These are phyloP conservation scores for Didymella keratinophila DNA, from an alignment of 2,329 filamentous ascomycete genomes.

Conservation along the genomic window DNA sequence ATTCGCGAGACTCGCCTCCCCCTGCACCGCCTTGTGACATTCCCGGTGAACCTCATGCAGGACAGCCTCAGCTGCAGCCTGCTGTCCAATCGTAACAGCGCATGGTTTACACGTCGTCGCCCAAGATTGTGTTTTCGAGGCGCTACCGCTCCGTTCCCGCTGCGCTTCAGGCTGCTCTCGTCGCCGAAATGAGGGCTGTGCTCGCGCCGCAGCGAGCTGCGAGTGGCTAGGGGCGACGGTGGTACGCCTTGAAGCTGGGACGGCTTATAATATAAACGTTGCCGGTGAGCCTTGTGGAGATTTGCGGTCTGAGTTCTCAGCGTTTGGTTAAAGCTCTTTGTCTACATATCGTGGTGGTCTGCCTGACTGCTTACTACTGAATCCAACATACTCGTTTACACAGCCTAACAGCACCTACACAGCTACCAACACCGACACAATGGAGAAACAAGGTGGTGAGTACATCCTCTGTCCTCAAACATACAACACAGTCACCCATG, in stretches of 20 bases:
- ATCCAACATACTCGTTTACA: not conserved
- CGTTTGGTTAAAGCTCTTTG: not conserved
- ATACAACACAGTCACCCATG: not conserved
- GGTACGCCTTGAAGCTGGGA: slow-evolving; percentile 26
- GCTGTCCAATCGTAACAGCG: not conserved
- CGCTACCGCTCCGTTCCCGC: not conserved
- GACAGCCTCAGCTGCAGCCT: not conserved
- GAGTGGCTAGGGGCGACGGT: slow-evolving; percentile 13
- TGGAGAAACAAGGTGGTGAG: slow-evolving; percentile 50
- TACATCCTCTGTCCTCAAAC: slow-evolving; percentile 1
- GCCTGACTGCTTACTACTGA: not conserved
- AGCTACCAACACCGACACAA: slow-evolving; percentile 23
- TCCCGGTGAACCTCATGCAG: slow-evolving; percentile 3
- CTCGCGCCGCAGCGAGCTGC: slow-evolving; percentile 13
- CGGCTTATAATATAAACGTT: slow-evolving; percentile 8
- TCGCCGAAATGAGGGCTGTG: slow-evolving; percentile 32
- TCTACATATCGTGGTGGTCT: slow-evolving; percentile 1
- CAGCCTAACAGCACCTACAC: not conserved
- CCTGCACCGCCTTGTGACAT: slow-evolving; percentile 24
- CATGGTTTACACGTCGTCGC: slow-evolving; percentile 8
- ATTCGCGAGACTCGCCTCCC: slow-evolving; percentile 29
- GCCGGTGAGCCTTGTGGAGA: slow-evolving; percentile 18
- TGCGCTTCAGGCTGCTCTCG: slow-evolving; percentile 21
- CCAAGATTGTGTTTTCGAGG: not conserved
- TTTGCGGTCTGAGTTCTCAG: slow-evolving; percentile 2